Evolutionary conservation across 345 rosid species (phyloP).

Genomic region (Chamaenerion angustifolium): DNA sequence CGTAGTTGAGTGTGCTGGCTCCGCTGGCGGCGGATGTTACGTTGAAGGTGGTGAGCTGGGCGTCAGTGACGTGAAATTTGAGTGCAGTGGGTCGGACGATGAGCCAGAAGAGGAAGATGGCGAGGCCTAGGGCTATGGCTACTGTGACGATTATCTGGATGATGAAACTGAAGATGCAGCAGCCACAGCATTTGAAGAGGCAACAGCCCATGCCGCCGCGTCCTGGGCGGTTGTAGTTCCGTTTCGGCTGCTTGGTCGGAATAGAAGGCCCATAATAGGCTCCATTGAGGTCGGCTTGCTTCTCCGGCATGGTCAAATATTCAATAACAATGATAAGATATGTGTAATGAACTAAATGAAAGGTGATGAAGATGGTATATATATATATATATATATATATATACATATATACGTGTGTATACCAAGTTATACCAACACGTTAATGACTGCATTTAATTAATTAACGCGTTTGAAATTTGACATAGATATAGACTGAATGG

Average conservation of each 20-base stretch:
- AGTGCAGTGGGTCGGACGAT: slow-evolving; percentile 27
- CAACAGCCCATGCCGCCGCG: slow-evolving; percentile 7
- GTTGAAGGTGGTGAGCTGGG: slow-evolving; percentile 22
- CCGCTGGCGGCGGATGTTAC: slow-evolving; percentile 7
- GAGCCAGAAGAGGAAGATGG: slow-evolving; percentile 26
- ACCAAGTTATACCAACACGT: no score
- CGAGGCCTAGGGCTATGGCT: slow-evolving; percentile 14
- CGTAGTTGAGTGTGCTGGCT: slow-evolving; percentile 15
- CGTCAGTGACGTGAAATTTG: slow-evolving; percentile 29
- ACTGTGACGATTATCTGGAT: slow-evolving; percentile 10
- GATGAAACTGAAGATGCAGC: slow-evolving; percentile 16
- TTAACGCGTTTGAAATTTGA: no score
- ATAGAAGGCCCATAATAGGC: background rate
- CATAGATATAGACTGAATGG: no score
- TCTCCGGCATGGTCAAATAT: no score
- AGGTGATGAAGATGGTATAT: no score
- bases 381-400: no score
- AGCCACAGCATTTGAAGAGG: slow-evolving; percentile 8
- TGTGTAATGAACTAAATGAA: no score
- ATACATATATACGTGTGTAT: no score
- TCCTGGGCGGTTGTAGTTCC: slow-evolving; percentile 11
- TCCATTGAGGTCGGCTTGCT: background rate
- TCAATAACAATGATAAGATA: no score
- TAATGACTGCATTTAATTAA: no score
- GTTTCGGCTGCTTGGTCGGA: no score